A percentile compares a stretch with the other conserved stretches of the same genome.
Evolutionary conservation across 176 grass and related monocot species (phyloP).

Genomic region (Carex parvula): DNA sequence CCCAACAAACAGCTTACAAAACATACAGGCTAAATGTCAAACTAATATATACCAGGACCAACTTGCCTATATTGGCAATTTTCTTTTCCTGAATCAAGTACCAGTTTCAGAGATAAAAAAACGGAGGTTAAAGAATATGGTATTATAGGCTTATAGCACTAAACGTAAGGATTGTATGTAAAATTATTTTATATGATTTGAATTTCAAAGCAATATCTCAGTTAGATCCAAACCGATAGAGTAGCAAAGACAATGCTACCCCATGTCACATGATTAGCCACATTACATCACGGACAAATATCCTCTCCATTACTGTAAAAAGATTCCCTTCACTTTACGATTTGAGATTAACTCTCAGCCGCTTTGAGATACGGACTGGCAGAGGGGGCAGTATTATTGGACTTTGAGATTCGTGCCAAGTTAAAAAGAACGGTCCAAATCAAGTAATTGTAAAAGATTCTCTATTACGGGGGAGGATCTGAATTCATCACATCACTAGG

Average conservation of each 20-base stretch:
- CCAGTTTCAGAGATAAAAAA: neutral
- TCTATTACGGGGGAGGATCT: too few species aligned
- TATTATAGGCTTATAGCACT: neutral
- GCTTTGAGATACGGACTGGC: too few species aligned
- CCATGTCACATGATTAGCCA: neutral
- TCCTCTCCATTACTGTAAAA: too few species aligned
- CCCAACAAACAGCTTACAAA: too few species aligned
- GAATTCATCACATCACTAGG: neutral
- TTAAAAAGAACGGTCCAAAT: too few species aligned
- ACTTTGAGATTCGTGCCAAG: too few species aligned
- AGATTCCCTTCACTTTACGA: too few species aligned
- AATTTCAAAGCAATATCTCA: neutral
- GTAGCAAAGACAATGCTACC: neutral
- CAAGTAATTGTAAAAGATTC: too few species aligned
- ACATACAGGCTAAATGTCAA: neutral
- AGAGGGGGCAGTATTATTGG: too few species aligned
- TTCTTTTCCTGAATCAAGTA: neutral
- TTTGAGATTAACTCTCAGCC: too few species aligned
- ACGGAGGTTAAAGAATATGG: neutral
- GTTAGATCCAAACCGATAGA: neutral
- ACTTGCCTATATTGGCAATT: neutral
- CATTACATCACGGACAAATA: neutral
- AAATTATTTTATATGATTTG: too few species aligned
- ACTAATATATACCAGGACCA: neutral
- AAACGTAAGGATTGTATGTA: neutral